These are phyloP conservation scores for Kuraishia capsulata DNA, from an alignment of 805 yeast species.

Conservation along the genomic window DNA sequence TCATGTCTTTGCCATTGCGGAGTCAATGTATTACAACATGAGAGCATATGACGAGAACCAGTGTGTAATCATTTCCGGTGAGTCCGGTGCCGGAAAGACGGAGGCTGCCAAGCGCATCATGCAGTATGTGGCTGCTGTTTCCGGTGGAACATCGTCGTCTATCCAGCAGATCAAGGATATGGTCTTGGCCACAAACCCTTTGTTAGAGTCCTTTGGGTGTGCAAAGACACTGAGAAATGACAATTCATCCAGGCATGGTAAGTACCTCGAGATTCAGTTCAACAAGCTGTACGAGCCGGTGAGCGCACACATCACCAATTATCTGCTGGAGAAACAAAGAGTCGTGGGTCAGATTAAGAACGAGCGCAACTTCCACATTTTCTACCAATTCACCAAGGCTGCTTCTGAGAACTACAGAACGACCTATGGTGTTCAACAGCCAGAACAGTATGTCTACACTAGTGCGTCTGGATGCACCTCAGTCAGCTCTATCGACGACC, in stretches of 20 bases:
- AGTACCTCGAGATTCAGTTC: constrained; percentile 86
- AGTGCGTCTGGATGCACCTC: constrained; percentile 77
- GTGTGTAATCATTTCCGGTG: constrained; percentile 96
- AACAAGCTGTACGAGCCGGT: constrained; percentile 78
- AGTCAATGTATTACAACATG: constrained; percentile 90
- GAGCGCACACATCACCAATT: constrained; percentile 93
- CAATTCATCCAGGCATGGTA: constrained; percentile 88
- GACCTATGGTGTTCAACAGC: constrained; percentile 81
- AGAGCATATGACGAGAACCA: constrained; percentile 91
- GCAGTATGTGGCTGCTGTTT: constrained; percentile 92
- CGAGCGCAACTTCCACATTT: constrained; percentile 95
- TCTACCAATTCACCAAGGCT: constrained; percentile 90
- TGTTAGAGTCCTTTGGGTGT: constrained; percentile 87
- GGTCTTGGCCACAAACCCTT: constrained; percentile 95
- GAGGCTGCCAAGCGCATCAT: constrained; percentile 97
- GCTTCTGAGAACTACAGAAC: constrained; percentile 82
- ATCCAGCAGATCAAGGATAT: constrained; percentile 89
- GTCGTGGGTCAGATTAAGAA: constrained; percentile 90
- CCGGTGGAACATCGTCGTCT: constrained; percentile 55
- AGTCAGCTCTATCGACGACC: constrained; percentile 83
- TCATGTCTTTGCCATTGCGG: constrained; percentile 97
- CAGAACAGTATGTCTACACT: constrained; percentile 88
- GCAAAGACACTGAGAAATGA: constrained; percentile 86
- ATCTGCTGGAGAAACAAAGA: constrained; percentile 87
- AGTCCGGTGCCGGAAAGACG: constrained; percentile 96